A percentile compares a stretch with the other conserved stretches of the same genome.
These are phyloP conservation scores for Cytidiella melzeri DNA, from an alignment of 768 basidiomycete species.

Conservation along the genomic window DNA sequence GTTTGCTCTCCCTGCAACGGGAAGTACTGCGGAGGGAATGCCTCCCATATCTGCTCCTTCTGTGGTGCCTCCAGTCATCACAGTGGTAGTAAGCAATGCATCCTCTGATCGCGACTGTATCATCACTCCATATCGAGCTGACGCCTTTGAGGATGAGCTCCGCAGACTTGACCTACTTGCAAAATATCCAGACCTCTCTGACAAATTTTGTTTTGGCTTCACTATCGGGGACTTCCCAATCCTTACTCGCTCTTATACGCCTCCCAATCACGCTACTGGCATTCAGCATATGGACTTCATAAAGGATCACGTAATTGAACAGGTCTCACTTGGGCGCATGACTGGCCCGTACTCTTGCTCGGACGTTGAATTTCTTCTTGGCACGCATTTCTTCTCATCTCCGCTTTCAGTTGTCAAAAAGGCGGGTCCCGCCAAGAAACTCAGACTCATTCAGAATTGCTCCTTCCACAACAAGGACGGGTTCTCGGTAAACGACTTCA, in stretches of 20 bases:
- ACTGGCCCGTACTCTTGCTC: conserved; percentile 2
- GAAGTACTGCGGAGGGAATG: neutral
- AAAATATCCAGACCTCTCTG: neutral
- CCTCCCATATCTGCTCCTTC: conserved; percentile 8
- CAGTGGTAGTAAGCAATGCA: conserved; percentile 8
- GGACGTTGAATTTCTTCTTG: neutral
- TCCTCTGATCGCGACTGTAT: conserved; percentile 6
- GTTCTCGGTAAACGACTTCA: conserved; percentile 17
- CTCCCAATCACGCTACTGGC: neutral
- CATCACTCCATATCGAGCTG: conserved; percentile 1
- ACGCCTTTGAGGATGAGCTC: conserved; percentile 1
- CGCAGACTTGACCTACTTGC: neutral
- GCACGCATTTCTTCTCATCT: conserved; percentile 1
- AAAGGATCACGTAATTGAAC: neutral
- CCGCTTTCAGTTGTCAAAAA: conserved; percentile 7
- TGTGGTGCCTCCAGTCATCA: conserved; percentile 10
- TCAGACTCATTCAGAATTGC: conserved; percentile 28
- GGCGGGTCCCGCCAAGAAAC: conserved; percentile 9
- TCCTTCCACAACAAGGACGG: conserved; percentile 17
- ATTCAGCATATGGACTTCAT: conserved; percentile 6
- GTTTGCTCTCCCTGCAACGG: neutral
- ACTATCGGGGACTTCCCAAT: conserved; percentile 2
- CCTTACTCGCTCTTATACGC: neutral
- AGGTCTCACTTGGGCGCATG: neutral
- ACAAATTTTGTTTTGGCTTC: neutral